Percentiles rank a stretch among this genome's conserved stretches.
Evolutionary conservation across 257 asterid species (phyloP).

Genomic region (Knoxia roxburghii): DNA sequence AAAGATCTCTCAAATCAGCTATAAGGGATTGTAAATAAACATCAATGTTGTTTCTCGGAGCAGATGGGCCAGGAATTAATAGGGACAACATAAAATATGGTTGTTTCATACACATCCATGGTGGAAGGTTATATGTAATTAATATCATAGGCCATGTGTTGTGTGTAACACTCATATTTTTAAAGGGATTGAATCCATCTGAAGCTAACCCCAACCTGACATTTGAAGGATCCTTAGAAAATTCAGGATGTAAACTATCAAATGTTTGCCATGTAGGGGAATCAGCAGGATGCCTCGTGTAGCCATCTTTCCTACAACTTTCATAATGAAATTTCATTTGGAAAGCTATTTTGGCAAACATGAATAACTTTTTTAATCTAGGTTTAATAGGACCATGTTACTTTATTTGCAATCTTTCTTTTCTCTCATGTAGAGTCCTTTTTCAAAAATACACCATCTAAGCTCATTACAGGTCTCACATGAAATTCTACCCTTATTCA

Average conservation of each 20-base stretch:
- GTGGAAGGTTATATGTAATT: too few species aligned
- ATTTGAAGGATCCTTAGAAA: neutral
- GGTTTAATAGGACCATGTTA: neutral
- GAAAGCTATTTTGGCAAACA: too few species aligned
- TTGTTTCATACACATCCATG: too few species aligned
- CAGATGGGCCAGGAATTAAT: too few species aligned
- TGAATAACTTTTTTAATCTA: neutral
- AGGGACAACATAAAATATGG: too few species aligned
- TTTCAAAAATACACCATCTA: neutral
- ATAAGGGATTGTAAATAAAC: neutral
- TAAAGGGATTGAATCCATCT: neutral
- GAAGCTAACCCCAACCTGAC: neutral
- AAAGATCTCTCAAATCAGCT: neutral
- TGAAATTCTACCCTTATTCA: neutral
- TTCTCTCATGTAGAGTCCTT: neutral
- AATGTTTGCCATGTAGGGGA: neutral
- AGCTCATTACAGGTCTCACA: neutral
- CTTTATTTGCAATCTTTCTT: neutral
- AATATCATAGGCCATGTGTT: too few species aligned
- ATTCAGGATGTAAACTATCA: neutral
- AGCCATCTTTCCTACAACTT: neutral
- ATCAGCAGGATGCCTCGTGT: neutral
- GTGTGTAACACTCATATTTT: too few species aligned
- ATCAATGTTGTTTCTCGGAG: too few species aligned
- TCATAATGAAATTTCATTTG: neutral